Evolutionary conservation across 208 protist species (phyloP), one percentile per base, ranked within the genome.

Genomic region (Angomonas desouzai): DNA sequence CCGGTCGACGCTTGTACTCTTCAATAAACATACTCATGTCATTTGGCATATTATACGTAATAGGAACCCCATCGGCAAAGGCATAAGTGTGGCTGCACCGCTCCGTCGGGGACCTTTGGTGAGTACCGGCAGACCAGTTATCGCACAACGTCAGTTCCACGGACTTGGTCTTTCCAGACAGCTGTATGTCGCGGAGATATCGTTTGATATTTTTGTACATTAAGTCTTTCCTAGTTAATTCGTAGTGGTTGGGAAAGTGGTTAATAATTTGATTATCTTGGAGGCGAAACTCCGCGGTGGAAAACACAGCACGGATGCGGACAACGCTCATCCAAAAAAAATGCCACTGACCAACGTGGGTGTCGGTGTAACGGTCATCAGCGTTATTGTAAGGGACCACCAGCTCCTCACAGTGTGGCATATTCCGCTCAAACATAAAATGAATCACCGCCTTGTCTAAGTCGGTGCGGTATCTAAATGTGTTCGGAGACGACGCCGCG

Each of bases 241-340:
- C 96, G 55, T 92, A 95, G 76, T 98, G 96, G 68, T 98, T 98
- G n/a, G 97, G 97, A 61, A 98, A 99, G 82, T 99, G 98, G 75
- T 98, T 98, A 66, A 99, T 88, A 61, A 97, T 87, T 62, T 97
- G 92, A 7, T 75, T 65, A 32, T 97, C 92, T 27, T 80, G 70
- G 36, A 94, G 80, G 43, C 89, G 73, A 55, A 87, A 89, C 29
- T 87, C 77, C 28, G 74, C 71, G 16, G 79, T 75, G 40, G 70
- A 74, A 64, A 97, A 87, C 22, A 95, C 66, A 49, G 64, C 72
- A 4, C 85, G 81, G 0, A 95, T 79, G 23, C 79, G 85, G 3
- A 66, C 60, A 10, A 96, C 89, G 58, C 74, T 89, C 79, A 92
- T 92, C 88, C 89, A 97, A 66, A 86, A 96, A 57, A 97, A 81